Evolutionary conservation across 768 basidiomycete genomes (phyloP), one percentile per base, ranked within the genome.

Genomic region (Naganishia randhawae): DNA sequence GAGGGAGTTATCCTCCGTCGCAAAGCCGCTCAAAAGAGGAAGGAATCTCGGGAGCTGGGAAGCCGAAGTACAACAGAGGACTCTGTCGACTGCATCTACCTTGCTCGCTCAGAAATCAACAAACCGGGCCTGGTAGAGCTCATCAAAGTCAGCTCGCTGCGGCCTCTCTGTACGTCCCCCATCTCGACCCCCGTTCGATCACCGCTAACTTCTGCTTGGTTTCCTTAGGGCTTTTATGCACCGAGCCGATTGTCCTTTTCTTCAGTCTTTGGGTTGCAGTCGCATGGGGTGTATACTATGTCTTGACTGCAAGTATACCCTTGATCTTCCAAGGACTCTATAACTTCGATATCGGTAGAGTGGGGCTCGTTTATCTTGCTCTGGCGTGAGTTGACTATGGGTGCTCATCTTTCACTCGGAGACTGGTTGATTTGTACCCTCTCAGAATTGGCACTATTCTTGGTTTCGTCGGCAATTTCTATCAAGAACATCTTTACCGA

Each of bases 201-300:
- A 11, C 45, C 25, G 50, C 63, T 63, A 51, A 63, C 13, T 11
- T n/a, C n/a, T 17, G 32, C 50, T 3, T 27, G 4, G 13, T 22
- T 33, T 6, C 4, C n/a, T 5, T 25, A 70, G 67, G 54, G 63
- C 41, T 67, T 10, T 79, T 90, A 68, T 69, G 85, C 16, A 88
- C 88, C 0, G 92, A 93, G 75, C 89, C 88, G 0, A 84, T 87
- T 39, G 90, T 92, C 8, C 79, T 84, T 2, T 86, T 86, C 72
- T 89, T 92, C 67, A 76, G 77, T 3, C 52, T 79, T 0, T 80
- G 78, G 77, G 71, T 78, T 22, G 86, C 62, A 3, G 86, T 91
- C 68, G 84, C 85, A 0, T 92, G 90, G 89, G 90, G 90, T 0
- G 84, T 90, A 6, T 76, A 87, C 25, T 92, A 85, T 73, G 86